Conservation (phyloP, 164 flowering plant species). For the Piper betle region DNA sequence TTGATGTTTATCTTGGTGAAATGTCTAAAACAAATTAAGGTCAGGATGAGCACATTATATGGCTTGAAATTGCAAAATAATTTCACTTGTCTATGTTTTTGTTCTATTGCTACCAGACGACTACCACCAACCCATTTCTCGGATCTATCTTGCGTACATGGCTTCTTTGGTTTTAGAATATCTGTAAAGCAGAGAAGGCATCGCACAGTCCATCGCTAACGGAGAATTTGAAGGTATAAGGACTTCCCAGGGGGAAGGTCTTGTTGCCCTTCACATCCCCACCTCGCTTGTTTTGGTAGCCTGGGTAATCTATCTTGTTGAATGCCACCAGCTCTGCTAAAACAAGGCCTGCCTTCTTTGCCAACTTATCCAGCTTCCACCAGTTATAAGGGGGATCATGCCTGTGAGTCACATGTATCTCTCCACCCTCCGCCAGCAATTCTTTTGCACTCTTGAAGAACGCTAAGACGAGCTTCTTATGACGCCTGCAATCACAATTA, state of each 20-base stretch:
- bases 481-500: conserved; percentile 11
- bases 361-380: conserved; percentile 28
- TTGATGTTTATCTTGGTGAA: too few relatives aligned
- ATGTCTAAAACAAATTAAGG: too few relatives aligned
- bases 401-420: conserved; percentile 36
- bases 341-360: conserved; percentile 16
- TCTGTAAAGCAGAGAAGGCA: too few relatives aligned
- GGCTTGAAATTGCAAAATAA: too few relatives aligned
- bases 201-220: not conserved
- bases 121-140: too few relatives aligned
- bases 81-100: too few relatives aligned
- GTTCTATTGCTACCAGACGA: too few relatives aligned
- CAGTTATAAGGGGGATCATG: conserved; percentile 20
- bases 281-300: conserved; percentile 38
- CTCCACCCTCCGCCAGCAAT: conserved; percentile 24
- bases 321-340: conserved; percentile 18
- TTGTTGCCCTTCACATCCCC: conserved; percentile 1
- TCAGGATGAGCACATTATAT: too few relatives aligned
- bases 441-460: conserved; percentile 24
- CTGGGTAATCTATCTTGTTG: conserved; percentile 20
- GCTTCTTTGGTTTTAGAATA: too few relatives aligned
- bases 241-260: not conserved
- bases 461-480: conserved; percentile 17
- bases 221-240: conserved; percentile 3
- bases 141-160: too few relatives aligned